Base-by-base conservation (phyloP, 1,284 basidiomycete species). In the Cerioporus squamosus region DNA sequence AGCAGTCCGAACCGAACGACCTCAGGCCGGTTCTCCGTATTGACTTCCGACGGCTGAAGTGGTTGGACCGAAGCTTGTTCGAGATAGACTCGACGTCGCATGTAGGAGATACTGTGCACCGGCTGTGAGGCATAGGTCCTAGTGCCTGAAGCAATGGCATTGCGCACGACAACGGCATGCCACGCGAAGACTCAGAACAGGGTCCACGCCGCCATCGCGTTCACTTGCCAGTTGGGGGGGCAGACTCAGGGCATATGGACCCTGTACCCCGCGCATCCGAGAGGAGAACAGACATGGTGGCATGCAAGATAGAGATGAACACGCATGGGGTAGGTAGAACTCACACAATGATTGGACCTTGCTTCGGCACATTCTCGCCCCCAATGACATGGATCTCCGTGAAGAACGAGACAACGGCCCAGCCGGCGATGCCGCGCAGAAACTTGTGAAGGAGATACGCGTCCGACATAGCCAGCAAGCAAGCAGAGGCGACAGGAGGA, bases 341-440 rank as follows among this genome's bases (percentile, higher is more conserved):
- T 73, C 75, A 95, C 92, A 94, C 88, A 68, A 97, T 92, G 66
- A 96, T 85, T 23, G 94, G 94, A 0, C 93, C 94, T 61, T 90
- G 81, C 61, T 72, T 75, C 5, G 95, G 94, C 8, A 97, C 92
- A 70, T 95, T 89, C 73, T 96, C 92, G 52, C 82, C 85, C 51
- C 91, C 93, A 66, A 95, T 83, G 51, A 96, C 86, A 67, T 86
- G 87, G 51, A 95, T 85, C 71, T 94, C 87, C 1, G 86, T 86
- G 80, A 95, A 97, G 82, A 97, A 97, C 10, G 91, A 88, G 71
- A 85, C 81, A 29, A 93, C 82, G 5, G 93, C 90, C 76, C 86
- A 85, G 44, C 81, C 76, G 17, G 94, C 90, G 52, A 95, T 75
- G 29, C 77, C 76, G 55, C 91, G 86, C 59, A 97, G 75, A 48